These are phyloP conservation scores for Phytophthora pluvialis DNA, from an alignment of 352 stramenopile species.

Conservation along the genomic window DNA sequence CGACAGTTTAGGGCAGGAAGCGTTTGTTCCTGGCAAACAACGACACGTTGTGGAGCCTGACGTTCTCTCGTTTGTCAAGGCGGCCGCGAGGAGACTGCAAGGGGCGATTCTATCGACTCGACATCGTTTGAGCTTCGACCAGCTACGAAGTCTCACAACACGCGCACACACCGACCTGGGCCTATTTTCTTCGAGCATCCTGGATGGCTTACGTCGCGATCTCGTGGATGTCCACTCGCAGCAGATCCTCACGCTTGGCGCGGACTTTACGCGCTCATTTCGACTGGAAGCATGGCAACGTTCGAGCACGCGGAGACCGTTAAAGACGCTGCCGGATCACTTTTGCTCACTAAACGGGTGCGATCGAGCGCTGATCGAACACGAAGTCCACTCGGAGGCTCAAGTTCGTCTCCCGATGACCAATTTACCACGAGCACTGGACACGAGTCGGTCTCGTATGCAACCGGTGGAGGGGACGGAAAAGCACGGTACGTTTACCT, in stretches of 20 bases:
- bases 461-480: slow-evolving; percentile 55
- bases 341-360: slow-evolving; percentile 71
- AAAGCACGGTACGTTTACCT: slow-evolving; percentile 61
- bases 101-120: slow-evolving; percentile 43
- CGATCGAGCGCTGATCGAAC: slow-evolving; percentile 30
- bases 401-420: slow-evolving; percentile 68
- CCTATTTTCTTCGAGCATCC: slow-evolving; percentile 41
- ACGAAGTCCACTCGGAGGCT: slow-evolving; percentile 60
- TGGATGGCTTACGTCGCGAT: slow-evolving; percentile 56
- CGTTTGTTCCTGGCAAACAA: slow-evolving; percentile 47
- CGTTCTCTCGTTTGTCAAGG: slow-evolving; percentile 55
- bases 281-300: slow-evolving; percentile 62
- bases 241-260: slow-evolving; percentile 66
- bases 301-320: slow-evolving; percentile 35
- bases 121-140: slow-evolving; percentile 53
- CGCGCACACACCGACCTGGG: slow-evolving; percentile 47
- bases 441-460: slow-evolving; percentile 49
- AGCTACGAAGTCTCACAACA: slow-evolving; percentile 43
- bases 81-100: slow-evolving; percentile 39
- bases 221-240: slow-evolving; percentile 66
- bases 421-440: slow-evolving; percentile 72
- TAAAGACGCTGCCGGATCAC: slow-evolving; percentile 37
- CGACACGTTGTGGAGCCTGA: slow-evolving; percentile 55
- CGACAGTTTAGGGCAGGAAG: slow-evolving; percentile 61
- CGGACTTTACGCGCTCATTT: slow-evolving; percentile 70